phyloP scores from a whole-genome alignment of 805 yeast species.

The Suhomyces canberraensis region DNA sequence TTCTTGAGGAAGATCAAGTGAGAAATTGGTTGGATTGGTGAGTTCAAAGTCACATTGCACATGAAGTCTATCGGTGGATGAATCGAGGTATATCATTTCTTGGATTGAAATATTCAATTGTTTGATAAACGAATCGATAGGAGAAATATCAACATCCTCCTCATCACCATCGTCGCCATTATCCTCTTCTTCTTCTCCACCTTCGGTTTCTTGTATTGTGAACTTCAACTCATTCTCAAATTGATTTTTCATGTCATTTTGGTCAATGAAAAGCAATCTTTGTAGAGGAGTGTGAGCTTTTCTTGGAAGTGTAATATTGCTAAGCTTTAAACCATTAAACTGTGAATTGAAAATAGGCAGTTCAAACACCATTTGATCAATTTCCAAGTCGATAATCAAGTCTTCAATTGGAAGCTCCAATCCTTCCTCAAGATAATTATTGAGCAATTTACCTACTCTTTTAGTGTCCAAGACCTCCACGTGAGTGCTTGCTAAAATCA shows the following conservation, averaged over 20 bases:
- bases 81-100: constrained; percentile 19
- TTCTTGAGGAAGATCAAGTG: constrained; percentile 21
- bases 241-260: not conserved
- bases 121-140: constrained; percentile 5
- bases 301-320: constrained; percentile 2
- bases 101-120: constrained; percentile 12
- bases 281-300: not conserved
- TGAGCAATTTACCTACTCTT: constrained; percentile 14
- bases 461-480: constrained; percentile 10
- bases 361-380: constrained; percentile 12
- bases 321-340: constrained; percentile 4
- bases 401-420: not conserved
- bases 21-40: constrained; percentile 29
- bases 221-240: not conserved
- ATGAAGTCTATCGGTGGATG: constrained; percentile 19
- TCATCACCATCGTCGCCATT: not conserved
- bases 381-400: constrained; percentile 8
- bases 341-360: constrained; percentile 4
- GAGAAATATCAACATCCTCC: not conserved
- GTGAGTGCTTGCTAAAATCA: constrained; percentile 8
- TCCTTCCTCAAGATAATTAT: not conserved
- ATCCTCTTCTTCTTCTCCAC: not conserved
- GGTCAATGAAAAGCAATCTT: not conserved
- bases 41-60: constrained; percentile 29
- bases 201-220: not conserved